Base-by-base conservation (phyloP, 129 eudicot species). In the Rutidosis leptorrhynchoides region DNA sequence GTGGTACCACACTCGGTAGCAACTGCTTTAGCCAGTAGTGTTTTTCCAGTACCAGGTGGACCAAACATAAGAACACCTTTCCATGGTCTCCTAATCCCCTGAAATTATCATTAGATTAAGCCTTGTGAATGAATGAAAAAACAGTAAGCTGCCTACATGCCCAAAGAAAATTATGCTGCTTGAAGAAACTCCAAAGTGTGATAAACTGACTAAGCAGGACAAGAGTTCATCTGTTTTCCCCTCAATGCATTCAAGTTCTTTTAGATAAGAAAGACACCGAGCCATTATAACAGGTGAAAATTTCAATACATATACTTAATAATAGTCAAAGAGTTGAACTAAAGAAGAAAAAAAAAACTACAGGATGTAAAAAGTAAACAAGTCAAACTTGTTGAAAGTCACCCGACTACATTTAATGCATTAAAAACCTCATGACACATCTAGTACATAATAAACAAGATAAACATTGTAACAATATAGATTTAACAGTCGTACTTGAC, bases 41-140 rank as follows among this genome's bases (percentile, higher is more conserved):
- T 93, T 77, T 93, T 93, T 53, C 99, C 99, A 22, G 99, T 93
- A 54, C 99, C 99, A 37, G 99, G 99, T 73, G 99, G 99, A 30
- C 99, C 99, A 77, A 93, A 93, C 99, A 93, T 93, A 53, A 93
- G 96, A 33, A 93, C 96, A 55, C 99, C 99, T 76, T 93, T 93
- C 99, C 99, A 93, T 2, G 99, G 99, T 75, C 99, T 89, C 68
- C 96, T 87, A 32, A 93, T 93, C 56, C 99, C 99, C 95, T 92
- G 81, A 79, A 78, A 77, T 52, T 25, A 58, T 35, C 23, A 55
- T 22, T 21, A 65, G 73, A 49, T 63, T 14, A 45, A 65, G 25
- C 30, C 2, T 22, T 20, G 28, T 29, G 46, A 8, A 26, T 29
- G 27, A 37, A 24, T 57, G 48, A 60, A 55, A 70, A 71, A 17